phyloP scores from a whole-genome alignment of 2,329 filamentous ascomycete genomes.

The Blastomyces percursus region DNA sequence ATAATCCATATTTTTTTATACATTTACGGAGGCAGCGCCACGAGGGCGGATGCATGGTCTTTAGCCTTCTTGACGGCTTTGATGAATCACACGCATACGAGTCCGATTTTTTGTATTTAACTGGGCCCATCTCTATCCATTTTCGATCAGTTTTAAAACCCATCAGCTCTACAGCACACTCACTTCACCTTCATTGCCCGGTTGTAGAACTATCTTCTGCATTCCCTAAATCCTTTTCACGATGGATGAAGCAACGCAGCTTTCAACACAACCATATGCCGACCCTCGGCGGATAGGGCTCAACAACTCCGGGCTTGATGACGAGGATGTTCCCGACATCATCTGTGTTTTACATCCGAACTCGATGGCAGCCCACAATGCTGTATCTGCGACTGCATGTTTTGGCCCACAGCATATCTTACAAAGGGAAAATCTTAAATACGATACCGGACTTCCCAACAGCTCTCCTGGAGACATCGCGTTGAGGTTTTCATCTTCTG shows the following conservation, averaged over 20 bases:
- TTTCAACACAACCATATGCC: slow-evolving; percentile 65
- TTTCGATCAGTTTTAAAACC: background rate
- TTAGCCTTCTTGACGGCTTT: background rate
- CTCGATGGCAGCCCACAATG: slow-evolving; percentile 58
- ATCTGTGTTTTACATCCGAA: slow-evolving; percentile 78
- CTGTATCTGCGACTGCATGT: slow-evolving; percentile 50
- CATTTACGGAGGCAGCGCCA: background rate
- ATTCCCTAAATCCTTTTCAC: background rate
- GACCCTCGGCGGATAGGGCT: slow-evolving; percentile 70
- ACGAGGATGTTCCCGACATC: slow-evolving; percentile 76
- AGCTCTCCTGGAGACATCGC: slow-evolving; percentile 51
- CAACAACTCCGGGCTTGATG: slow-evolving; percentile 70
- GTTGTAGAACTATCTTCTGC: background rate
- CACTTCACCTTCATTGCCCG: background rate
- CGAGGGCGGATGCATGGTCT: background rate
- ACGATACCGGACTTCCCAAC: slow-evolving; percentile 27
- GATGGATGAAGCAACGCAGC: slow-evolving; percentile 42
- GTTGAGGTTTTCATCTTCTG: slow-evolving; percentile 61
- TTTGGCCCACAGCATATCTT: slow-evolving; percentile 51
- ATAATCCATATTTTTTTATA: background rate
- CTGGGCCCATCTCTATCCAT: background rate
- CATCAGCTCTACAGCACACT: background rate
- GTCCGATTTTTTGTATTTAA: background rate
- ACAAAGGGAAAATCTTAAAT: slow-evolving; percentile 37
- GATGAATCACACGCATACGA: background rate